phyloP scores from a whole-genome alignment of 345 rosid species.

The Brassica nigra region DNA sequence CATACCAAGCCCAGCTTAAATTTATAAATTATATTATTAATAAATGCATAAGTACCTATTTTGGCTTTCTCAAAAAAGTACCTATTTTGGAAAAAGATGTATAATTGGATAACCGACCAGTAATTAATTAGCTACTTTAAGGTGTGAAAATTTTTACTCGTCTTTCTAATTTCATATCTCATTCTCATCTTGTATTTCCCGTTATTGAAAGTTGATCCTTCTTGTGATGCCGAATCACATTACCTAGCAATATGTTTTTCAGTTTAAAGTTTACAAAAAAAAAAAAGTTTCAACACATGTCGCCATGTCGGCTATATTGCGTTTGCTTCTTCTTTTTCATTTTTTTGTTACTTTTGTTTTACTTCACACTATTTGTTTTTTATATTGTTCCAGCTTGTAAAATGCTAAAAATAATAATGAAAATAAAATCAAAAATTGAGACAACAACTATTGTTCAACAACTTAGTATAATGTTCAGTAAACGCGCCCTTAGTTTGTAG shows the following conservation, averaged over 20 bases:
- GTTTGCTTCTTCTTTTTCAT: slow-evolving; percentile 3
- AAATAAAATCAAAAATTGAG: neutral
- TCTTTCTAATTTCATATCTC: slow-evolving; percentile 13
- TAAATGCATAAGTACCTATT: slow-evolving; percentile 22
- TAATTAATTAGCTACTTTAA: neutral
- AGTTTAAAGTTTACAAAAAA: slow-evolving; percentile 6
- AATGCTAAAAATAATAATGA: slow-evolving; percentile 7
- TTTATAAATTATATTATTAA: neutral
- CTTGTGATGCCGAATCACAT: slow-evolving; percentile 33
- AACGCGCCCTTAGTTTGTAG: slow-evolving; percentile 35
- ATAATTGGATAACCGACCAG: neutral
- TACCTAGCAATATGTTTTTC: slow-evolving; percentile 31
- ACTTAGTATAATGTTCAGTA: slow-evolving; percentile 18
- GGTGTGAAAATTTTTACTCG: slow-evolving; percentile 13
- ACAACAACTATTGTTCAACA: slow-evolving; percentile 22
- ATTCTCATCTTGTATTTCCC: slow-evolving; percentile 18
- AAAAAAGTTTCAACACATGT: slow-evolving; percentile 1
- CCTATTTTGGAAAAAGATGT: slow-evolving; percentile 9
- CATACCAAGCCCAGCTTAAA: slow-evolving; percentile 6
- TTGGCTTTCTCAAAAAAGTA: neutral
- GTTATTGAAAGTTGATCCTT: slow-evolving; percentile 10
- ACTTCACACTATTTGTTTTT: too few species aligned
- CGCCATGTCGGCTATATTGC: slow-evolving; percentile 10
- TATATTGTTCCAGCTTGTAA: neutral
- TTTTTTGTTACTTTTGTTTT: neutral